These are phyloP conservation scores for Magnaporthiopsis incrustans DNA, from an alignment of 2,329 filamentous ascomycete species.

Conservation along the genomic window DNA sequence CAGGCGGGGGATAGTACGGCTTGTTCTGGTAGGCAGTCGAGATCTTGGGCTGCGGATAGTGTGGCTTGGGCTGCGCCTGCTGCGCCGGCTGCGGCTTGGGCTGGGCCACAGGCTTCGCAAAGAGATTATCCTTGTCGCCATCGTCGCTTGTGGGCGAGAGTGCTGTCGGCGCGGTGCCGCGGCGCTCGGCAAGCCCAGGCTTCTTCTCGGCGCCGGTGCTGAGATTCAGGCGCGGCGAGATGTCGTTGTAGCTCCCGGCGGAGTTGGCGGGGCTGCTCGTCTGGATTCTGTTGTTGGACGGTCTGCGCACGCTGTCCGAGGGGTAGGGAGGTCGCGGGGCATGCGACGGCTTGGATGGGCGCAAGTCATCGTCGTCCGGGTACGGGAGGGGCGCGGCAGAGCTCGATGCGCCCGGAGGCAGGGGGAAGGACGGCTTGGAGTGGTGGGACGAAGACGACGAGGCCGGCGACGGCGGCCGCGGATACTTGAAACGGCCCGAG, in stretches of 20 bases:
- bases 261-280: conserved; percentile 24
- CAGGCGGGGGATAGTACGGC: conserved; percentile 54
- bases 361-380: conserved; percentile 59
- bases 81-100: conserved; percentile 7
- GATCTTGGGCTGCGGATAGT: conserved; percentile 28
- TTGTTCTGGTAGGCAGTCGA: conserved; percentile 44
- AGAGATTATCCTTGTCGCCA: conserved; percentile 69
- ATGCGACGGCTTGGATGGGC: conserved; percentile 30
- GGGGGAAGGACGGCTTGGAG: conserved; percentile 51
- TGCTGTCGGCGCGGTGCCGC: conserved; percentile 74
- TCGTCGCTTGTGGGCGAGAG: conserved; percentile 74
- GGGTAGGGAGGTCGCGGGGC: conserved; percentile 34
- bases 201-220: conserved; percentile 45
- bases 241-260: conserved; percentile 39
- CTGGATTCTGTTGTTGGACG: conserved; percentile 22
- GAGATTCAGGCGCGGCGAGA: conserved; percentile 45
- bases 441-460: conserved; percentile 35
- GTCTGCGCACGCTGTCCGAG: conserved; percentile 27
- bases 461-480: conserved; percentile 32
- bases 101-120: conserved; percentile 54
- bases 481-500: conserved; percentile 42
- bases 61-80: conserved; percentile 25
- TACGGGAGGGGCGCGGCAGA: conserved; percentile 63
- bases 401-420: conserved; percentile 62
- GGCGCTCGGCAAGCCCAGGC: conserved; percentile 67